A percentile compares a stretch with the other conserved stretches of the same genome.
Evolutionary conservation across 2,329 filamentous ascomycete genomes (phyloP).

Genomic region (Cercospora nicotianae): DNA sequence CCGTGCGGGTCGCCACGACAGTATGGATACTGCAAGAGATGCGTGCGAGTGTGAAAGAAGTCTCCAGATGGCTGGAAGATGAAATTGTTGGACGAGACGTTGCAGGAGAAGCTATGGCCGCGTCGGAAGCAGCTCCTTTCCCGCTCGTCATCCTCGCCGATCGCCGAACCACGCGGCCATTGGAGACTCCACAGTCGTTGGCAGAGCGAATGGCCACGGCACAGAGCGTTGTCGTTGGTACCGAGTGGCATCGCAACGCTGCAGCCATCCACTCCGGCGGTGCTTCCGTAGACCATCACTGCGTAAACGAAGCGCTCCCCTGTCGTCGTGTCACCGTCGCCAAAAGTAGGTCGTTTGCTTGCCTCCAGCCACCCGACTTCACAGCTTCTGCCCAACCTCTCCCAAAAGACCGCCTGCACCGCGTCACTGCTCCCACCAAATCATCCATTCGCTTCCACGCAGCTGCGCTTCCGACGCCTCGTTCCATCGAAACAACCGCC

Average conservation of each 20-base stretch:
- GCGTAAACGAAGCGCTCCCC: background rate
- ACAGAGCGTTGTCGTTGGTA: background rate
- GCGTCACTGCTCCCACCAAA: background rate
- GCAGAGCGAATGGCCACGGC: background rate
- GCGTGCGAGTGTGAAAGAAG: background rate
- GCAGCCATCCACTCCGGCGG: background rate
- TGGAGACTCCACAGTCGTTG: background rate
- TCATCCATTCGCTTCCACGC: background rate
- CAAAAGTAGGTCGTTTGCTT: background rate
- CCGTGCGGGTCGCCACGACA: background rate
- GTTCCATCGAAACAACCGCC: background rate
- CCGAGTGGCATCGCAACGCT: background rate
- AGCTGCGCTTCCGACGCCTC: background rate
- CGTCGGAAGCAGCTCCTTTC: background rate
- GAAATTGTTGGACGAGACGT: background rate
- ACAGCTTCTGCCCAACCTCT: background rate
- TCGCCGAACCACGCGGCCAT: background rate
- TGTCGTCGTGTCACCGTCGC: background rate
- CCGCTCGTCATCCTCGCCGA: background rate
- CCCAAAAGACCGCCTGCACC: background rate
- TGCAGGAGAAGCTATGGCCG: background rate
- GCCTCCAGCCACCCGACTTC: constrained; percentile 1
- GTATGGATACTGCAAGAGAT: background rate
- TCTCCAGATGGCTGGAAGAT: background rate
- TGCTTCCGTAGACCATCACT: background rate